These are phyloP conservation scores for Mycena olivaceomarginata DNA, from an alignment of 768 basidiomycete species.

Conservation along the genomic window DNA sequence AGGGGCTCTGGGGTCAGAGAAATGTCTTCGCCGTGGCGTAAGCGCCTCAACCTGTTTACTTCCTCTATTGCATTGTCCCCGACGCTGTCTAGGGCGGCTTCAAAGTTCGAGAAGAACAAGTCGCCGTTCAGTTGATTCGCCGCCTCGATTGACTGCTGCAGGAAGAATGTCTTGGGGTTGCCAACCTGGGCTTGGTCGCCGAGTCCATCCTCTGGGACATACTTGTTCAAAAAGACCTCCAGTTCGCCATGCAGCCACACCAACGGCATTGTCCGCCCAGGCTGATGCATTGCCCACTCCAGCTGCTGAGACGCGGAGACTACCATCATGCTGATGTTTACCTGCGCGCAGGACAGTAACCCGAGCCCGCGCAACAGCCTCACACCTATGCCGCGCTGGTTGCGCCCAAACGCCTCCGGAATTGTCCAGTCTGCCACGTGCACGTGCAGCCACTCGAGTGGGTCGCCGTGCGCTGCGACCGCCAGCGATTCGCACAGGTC, in stretches of 20 bases:
- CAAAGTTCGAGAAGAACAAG: not conserved
- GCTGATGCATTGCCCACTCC: not conserved
- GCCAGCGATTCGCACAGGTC: not conserved
- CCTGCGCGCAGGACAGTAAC: not conserved
- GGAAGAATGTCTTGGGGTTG: not conserved
- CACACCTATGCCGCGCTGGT: not conserved
- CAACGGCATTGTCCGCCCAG: not conserved
- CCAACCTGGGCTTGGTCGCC: not conserved
- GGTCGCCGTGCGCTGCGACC: not conserved
- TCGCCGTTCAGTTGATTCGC: not conserved
- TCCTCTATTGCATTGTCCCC: not conserved
- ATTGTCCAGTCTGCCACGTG: not conserved
- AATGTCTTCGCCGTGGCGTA: not conserved
- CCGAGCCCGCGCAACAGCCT: not conserved
- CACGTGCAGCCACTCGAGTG: not conserved
- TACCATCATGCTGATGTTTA: not conserved
- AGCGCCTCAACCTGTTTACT: not conserved
- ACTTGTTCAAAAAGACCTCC: not conserved
- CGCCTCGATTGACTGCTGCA: not conserved
- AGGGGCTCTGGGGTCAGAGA: not conserved
- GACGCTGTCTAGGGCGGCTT: not conserved
- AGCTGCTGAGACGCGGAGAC: not conserved
- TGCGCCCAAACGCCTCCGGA: not conserved
- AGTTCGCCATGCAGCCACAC: not conserved
- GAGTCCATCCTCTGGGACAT: not conserved